Base-by-base conservation (phyloP, 768 basidiomycete genomes). In the Rubroboletus satanas region DNA sequence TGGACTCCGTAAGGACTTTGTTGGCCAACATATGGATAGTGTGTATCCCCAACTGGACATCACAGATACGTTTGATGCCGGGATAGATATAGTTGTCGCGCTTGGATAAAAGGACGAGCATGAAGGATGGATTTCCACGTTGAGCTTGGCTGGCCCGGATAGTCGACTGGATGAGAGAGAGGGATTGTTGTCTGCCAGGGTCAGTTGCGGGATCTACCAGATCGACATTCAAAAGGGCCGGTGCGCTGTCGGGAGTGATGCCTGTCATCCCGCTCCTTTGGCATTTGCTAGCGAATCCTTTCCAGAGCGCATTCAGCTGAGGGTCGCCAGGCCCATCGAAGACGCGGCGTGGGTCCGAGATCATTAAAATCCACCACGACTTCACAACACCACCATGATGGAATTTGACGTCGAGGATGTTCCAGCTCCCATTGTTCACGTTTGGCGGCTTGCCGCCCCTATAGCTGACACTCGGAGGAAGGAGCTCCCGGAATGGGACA, bases 11-110 rank as follows among this genome's bases (percentile, higher is more conserved):
- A 7, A 87, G 66, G 8, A 85, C 86, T 66, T 90, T 91, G 7
- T 59, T 62, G 10, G 85, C 69, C 28, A 82, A 77, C 83, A 90
- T 84, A 61, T 85, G 86, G n/a, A 90, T 69, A 0, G 89, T 90
- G 42, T 84, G 84, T 23, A 93, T 63, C 1, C 89, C 90, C n/a
- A 90, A 62, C 52, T 83, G 77, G 49, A 88, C 79, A 59, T 91
- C 88, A 17, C 87, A 83, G 47, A 91, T 77, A 6, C 81, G 80
- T 79, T 93, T 91, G 67, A 93, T 83, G 11, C 85, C 88, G 2
- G 88, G 85, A 65, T 93, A 93, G 44, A 93, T 87, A 59, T 67
- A 84, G 45, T 87, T 86, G 66, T 93, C 90, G 14, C 78, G 68
- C 45, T 72, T 76, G 31, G 86, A 83, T 6, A 93, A 72, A 23